Conservation (phyloP, 228 moss, liverwort and hornwort genomes). For the Sphagnum magellanicum region DNA sequence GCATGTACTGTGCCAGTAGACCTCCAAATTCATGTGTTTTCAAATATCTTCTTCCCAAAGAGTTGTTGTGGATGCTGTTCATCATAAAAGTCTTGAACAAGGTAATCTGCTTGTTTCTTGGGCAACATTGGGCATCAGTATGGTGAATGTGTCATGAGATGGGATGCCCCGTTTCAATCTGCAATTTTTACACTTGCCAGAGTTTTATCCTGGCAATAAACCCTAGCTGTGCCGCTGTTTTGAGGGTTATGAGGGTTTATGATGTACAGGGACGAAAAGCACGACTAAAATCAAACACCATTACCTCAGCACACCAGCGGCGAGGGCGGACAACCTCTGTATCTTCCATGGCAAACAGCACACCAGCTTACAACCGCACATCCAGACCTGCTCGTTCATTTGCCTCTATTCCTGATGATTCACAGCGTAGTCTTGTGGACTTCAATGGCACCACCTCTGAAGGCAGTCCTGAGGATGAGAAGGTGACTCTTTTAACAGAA, state of each 20-base stretch:
- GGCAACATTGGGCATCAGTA: no score
- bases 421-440: conserved; percentile 19
- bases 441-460: conserved; percentile 18
- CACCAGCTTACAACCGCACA: conserved; percentile 17
- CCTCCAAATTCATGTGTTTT: no score
- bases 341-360: conserved; percentile 15
- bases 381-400: conserved; percentile 9
- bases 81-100: no score
- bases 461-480: conserved; percentile 19
- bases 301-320: conserved; percentile 54
- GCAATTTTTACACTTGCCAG: no score
- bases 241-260: no score
- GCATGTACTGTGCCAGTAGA: background rate
- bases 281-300: conserved; percentile 59
- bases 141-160: no score
- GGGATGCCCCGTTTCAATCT: no score
- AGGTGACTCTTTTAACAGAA: conserved; percentile 11
- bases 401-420: conserved; percentile 11
- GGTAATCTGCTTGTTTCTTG: no score
- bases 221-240: no score
- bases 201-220: no score
- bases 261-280: conserved; percentile 71
- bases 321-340: conserved; percentile 38
- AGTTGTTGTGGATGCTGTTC: no score
- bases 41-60: no score